Percentiles rank a stretch among this genome's conserved stretches.
Evolutionary conservation across 768 basidiomycete species (phyloP).

Genomic region (Termitomyces sp.): DNA sequence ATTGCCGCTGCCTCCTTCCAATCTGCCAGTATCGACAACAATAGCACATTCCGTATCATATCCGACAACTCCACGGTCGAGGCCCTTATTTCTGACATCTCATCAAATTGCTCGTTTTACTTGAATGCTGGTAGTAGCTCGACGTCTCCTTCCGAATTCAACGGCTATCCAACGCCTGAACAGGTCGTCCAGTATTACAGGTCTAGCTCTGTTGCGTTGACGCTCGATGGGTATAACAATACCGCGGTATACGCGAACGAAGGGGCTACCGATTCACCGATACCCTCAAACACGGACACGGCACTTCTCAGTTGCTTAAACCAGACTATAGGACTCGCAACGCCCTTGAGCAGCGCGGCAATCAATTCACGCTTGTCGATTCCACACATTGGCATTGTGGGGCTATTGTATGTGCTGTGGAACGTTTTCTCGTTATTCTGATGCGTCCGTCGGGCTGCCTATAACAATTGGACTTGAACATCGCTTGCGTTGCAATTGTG

Average conservation of each 20-base stretch:
- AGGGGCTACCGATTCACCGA: constrained; percentile 30
- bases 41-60: constrained; percentile 34
- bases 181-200: constrained; percentile 59
- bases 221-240: constrained; percentile 63
- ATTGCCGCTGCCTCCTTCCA: constrained; percentile 30
- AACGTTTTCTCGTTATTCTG: neutral
- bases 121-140: neutral
- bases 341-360: neutral
- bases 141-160: neutral
- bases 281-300: constrained; percentile 41
- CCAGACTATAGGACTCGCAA: constrained; percentile 2
- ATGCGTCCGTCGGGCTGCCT: neutral
- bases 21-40: constrained; percentile 18
- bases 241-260: constrained; percentile 36
- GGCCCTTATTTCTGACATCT: constrained; percentile 25
- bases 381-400: neutral
- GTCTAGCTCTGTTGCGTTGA: constrained; percentile 53
- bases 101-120: constrained; percentile 29
- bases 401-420: neutral
- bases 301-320: constrained; percentile 47
- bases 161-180: constrained; percentile 10
- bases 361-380: constrained; percentile 6
- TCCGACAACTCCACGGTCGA: constrained; percentile 39
- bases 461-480: neutral
- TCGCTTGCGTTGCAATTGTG: neutral